These are phyloP conservation scores for Allium sativum DNA, from an alignment of 106 monocot genomes.

Conservation along the genomic window DNA sequence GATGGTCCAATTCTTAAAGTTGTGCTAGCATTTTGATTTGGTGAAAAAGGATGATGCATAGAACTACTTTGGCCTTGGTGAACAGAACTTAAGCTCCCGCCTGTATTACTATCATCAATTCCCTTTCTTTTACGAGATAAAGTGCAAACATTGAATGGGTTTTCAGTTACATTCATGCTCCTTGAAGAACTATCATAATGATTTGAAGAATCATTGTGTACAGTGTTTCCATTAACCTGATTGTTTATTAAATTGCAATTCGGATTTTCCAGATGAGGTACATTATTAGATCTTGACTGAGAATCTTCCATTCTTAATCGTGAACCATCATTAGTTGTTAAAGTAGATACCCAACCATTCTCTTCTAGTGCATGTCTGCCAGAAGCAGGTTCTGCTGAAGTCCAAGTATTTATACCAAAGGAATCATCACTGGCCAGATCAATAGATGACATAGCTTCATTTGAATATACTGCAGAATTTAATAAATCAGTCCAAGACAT, in stretches of 20 bases:
- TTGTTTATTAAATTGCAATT: constrained; percentile 22
- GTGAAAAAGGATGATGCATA: constrained; percentile 2
- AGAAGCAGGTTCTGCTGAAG: constrained; percentile 6
- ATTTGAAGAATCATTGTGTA: too few relatives aligned
- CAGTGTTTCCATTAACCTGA: constrained; percentile 2
- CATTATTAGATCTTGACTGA: too few relatives aligned
- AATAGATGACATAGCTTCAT: not conserved
- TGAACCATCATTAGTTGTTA: not conserved
- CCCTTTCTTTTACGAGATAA: constrained; percentile 43
- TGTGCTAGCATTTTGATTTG: constrained; percentile 3
- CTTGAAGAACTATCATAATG: too few relatives aligned
- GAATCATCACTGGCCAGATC: constrained; percentile 8
- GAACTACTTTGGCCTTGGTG: constrained; percentile 19
- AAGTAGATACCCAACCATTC: constrained; percentile 8
- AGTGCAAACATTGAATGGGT: constrained; percentile 11
- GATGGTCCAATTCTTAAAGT: constrained; percentile 4
- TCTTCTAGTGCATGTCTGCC: constrained; percentile 11
- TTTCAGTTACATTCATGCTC: too few relatives aligned
- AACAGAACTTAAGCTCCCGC: constrained; percentile 20
- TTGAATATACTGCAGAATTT: constrained; percentile 4
- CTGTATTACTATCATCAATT: constrained; percentile 19
- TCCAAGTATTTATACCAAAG: constrained; percentile 9
- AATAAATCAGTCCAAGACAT: not conserved
- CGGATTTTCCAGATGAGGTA: constrained; percentile 4
- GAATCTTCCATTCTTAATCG: constrained; percentile 14